phyloP scores from a whole-genome alignment of 148 eudicot species.

The Camellia japonica region DNA sequence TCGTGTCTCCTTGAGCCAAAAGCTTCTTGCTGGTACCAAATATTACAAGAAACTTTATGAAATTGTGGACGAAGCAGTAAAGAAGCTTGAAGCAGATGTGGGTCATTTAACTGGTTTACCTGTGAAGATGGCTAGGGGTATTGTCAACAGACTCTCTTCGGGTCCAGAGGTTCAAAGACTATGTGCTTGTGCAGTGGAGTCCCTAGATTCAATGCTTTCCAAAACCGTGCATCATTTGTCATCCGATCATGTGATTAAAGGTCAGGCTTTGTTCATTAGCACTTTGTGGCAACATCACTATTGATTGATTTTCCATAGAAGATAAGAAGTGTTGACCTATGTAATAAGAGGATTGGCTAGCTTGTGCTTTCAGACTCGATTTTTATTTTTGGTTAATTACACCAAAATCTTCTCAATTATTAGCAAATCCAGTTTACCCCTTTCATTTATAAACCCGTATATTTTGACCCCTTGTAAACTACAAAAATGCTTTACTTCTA shows the following conservation, averaged over 20 bases:
- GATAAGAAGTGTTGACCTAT: not conserved
- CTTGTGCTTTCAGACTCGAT: not conserved
- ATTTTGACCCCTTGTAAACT: no score
- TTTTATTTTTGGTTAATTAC: no score
- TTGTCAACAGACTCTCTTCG: conserved; percentile 74
- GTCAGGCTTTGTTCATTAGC: conserved; percentile 24
- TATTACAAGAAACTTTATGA: conserved; percentile 47
- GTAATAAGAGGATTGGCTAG: conserved; percentile 2
- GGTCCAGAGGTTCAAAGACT: conserved; percentile 77
- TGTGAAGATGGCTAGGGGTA: conserved; percentile 77
- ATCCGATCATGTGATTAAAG: conserved; percentile 27
- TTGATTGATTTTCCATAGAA: not conserved
- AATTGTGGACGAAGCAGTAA: conserved; percentile 55
- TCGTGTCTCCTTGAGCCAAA: conserved; percentile 72
- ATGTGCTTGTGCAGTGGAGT: conserved; percentile 61
- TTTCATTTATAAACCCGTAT: no score
- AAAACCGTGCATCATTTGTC: not conserved
- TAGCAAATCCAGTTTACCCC: no score
- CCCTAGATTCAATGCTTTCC: conserved; percentile 41
- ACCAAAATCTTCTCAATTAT: no score
- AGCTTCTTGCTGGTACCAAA: conserved; percentile 57
- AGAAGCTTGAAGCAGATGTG: conserved; percentile 74
- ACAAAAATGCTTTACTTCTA: no score
- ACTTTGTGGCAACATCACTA: not conserved
- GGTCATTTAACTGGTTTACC: conserved; percentile 73